These are phyloP conservation scores for Naumovozyma dairenensis DNA, from an alignment of 805 yeast species.

Conservation along the genomic window DNA sequence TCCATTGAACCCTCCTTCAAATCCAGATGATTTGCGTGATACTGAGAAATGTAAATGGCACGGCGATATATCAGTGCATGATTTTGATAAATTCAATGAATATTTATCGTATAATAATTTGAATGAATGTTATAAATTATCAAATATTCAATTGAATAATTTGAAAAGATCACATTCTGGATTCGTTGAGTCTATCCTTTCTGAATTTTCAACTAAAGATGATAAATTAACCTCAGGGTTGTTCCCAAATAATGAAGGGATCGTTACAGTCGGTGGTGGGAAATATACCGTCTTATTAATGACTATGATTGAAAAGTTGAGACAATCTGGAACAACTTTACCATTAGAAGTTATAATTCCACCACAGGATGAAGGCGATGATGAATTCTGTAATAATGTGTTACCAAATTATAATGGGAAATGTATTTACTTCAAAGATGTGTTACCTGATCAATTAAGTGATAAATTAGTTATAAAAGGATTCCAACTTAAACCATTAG, in stretches of 20 bases:
- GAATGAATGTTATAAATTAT: constrained; percentile 11
- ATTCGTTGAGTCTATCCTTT: constrained; percentile 5
- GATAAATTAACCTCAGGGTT: constrained; percentile 1
- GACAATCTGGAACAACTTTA: constrained; percentile 55
- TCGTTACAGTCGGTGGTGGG: constrained; percentile 70
- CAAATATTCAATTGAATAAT: constrained; percentile 7
- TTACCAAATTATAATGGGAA: constrained; percentile 57
- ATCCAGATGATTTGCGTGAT: constrained; percentile 4
- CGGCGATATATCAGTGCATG: constrained; percentile 6
- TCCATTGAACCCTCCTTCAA: constrained; percentile 2
- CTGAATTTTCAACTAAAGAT: constrained; percentile 1
- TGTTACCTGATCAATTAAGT: constrained; percentile 39
- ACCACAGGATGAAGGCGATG: constrained; percentile 56
- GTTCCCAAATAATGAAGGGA: constrained; percentile 41
- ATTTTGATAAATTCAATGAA: not conserved
- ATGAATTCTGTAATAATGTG: constrained; percentile 54
- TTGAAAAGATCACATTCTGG: constrained; percentile 10
- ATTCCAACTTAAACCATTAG: constrained; percentile 64
- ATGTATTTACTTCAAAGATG: constrained; percentile 46
- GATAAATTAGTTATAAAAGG: constrained; percentile 35
- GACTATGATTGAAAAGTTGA: constrained; percentile 41
- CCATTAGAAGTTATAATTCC: constrained; percentile 84
- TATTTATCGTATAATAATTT: constrained; percentile 10
- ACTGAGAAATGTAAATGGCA: constrained; percentile 3
- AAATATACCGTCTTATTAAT: constrained; percentile 55